Percentiles rank a stretch among this genome's conserved stretches.
These are phyloP conservation scores for Eucalyptus caleyi DNA, from an alignment of 345 rosid genomes.

Conservation along the genomic window DNA sequence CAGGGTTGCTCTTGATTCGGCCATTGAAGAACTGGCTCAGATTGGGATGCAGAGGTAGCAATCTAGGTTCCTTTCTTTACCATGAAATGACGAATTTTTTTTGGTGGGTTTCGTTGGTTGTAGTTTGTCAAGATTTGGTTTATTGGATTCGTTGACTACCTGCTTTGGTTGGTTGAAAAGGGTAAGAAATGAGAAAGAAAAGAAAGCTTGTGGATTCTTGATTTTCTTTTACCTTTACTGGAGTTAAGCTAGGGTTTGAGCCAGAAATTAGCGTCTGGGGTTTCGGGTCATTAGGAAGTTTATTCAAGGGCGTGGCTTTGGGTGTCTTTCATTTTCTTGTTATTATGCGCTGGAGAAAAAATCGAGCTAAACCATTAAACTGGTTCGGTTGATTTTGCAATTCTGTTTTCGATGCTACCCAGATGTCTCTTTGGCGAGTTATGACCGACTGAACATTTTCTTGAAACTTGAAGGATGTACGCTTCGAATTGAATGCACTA, in stretches of 20 bases:
- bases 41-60: conserved; percentile 82
- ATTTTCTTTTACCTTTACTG: background rate
- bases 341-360: background rate
- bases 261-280: background rate
- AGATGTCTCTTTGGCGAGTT: background rate
- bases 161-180: background rate
- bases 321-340: background rate
- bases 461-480: background rate
- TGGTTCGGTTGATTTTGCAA: background rate
- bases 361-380: background rate
- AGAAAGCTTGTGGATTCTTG: background rate
- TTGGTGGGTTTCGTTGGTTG: background rate
- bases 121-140: background rate
- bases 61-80: background rate
- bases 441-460: background rate
- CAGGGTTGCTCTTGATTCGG: conserved; percentile 57
- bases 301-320: background rate
- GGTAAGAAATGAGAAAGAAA: background rate
- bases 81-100: background rate
- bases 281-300: background rate
- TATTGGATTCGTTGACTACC: background rate
- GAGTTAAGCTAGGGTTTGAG: background rate
- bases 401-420: background rate
- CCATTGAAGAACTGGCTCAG: conserved; percentile 70
- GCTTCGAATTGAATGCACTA: background rate